Percentiles rank a stretch among this genome's conserved stretches.
These are phyloP conservation scores for Tilletia walkeri DNA, from an alignment of 1,284 basidiomycete species.

Conservation along the genomic window DNA sequence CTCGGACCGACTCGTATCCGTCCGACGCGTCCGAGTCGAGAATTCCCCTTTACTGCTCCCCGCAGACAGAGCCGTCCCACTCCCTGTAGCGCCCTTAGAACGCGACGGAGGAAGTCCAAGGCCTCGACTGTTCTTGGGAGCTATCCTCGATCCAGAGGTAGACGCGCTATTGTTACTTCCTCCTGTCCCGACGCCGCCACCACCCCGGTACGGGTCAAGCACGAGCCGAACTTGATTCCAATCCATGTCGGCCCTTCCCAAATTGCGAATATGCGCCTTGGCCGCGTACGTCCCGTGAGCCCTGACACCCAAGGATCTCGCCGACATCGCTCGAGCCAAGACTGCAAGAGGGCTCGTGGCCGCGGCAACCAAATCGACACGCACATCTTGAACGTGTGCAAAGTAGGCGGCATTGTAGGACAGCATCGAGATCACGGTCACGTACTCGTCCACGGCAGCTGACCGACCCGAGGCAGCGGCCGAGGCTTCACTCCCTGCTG, in stretches of 20 bases:
- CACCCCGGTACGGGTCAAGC: conserved; percentile 1
- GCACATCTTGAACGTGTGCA: conserved; percentile 34
- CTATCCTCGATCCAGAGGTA: background rate
- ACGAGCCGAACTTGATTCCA: conserved; percentile 3
- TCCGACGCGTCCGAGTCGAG: background rate
- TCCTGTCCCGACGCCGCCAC: background rate
- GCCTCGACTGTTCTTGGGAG: background rate
- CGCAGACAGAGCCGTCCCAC: background rate
- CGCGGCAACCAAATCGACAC: conserved; percentile 39
- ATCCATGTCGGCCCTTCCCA: background rate
- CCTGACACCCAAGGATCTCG: conserved; percentile 27
- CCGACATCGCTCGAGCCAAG: conserved; percentile 24
- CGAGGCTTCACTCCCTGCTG: conserved; percentile 8
- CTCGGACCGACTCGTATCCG: background rate
- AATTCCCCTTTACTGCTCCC: background rate
- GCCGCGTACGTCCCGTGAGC: conserved; percentile 30
- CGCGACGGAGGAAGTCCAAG: too few relatives aligned
- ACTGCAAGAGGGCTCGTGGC: conserved; percentile 38
- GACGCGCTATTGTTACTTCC: background rate
- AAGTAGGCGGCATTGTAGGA: conserved; percentile 42
- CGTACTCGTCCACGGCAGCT: conserved; percentile 32
- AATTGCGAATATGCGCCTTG: conserved; percentile 12
- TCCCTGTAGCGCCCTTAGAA: too few relatives aligned
- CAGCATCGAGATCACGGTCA: conserved; percentile 40
- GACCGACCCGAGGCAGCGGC: conserved; percentile 16